These are phyloP conservation scores for Decorospora gaudefroyi DNA, from an alignment of 2,329 filamentous ascomycete genomes.

Conservation along the genomic window DNA sequence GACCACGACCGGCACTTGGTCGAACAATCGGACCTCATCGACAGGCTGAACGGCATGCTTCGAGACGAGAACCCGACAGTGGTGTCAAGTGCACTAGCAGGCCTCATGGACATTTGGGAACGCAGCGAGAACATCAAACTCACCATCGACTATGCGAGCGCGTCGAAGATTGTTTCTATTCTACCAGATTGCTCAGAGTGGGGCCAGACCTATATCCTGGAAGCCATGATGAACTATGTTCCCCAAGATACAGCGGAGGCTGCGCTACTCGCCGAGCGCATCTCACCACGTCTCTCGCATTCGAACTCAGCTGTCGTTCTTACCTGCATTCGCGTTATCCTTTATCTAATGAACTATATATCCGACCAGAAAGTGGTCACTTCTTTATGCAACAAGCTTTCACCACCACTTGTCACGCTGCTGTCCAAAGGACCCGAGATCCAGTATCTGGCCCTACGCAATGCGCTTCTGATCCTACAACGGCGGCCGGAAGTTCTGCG, in stretches of 20 bases:
- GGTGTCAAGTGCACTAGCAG: conserved; percentile 88
- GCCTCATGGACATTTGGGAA: conserved; percentile 98
- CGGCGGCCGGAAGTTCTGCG: conserved; percentile 88
- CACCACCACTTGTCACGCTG: conserved; percentile 90
- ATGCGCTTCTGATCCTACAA: conserved; percentile 91
- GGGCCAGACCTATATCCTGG: conserved; percentile 98
- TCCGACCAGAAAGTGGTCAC: conserved; percentile 86
- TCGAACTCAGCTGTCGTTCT: conserved; percentile 96
- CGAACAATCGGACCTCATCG: conserved; percentile 88
- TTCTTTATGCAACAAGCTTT: conserved; percentile 86
- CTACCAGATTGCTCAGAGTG: conserved; percentile 97
- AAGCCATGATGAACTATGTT: conserved; percentile 96
- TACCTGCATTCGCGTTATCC: conserved; percentile 92
- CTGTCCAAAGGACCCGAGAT: conserved; percentile 96
- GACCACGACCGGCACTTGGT: conserved; percentile 92
- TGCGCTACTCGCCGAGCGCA: conserved; percentile 85
- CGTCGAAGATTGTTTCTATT: conserved; percentile 97
- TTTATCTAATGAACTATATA: conserved; percentile 99
- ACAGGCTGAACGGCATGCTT: conserved; percentile 84
- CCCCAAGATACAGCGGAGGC: conserved; percentile 90
- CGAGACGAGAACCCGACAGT: conserved; percentile 97
- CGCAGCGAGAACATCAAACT: conserved; percentile 96
- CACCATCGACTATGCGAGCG: conserved; percentile 96
- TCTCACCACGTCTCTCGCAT: conserved; percentile 93
- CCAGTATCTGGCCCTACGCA: conserved; percentile 93